Conservation (phyloP, 202 grass and related monocot genomes). For the Saccharum hybrid region DNA sequence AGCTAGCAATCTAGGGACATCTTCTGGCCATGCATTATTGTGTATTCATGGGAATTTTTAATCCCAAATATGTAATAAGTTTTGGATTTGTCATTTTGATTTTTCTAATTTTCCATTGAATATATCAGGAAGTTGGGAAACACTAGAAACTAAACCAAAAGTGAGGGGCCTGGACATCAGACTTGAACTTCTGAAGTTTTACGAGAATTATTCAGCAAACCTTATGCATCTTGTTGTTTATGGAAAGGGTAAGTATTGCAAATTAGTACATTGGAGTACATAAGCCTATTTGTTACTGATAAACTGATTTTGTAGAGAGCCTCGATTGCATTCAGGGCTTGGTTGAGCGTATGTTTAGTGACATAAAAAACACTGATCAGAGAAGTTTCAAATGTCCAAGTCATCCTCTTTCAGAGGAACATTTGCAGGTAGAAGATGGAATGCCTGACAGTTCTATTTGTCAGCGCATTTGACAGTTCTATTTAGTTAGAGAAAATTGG, state of each 20-base stretch:
- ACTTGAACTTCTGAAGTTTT: slow-evolving; percentile 82
- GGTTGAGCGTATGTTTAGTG: slow-evolving; percentile 63
- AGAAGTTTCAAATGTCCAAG: slow-evolving; percentile 67
- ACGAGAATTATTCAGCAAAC: slow-evolving; percentile 89
- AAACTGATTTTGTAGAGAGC: slow-evolving; percentile 61
- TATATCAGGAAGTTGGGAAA: slow-evolving; percentile 85
- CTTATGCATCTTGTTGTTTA: slow-evolving; percentile 86
- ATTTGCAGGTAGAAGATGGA: slow-evolving; percentile 65
- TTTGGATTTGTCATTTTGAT: slow-evolving; percentile 15
- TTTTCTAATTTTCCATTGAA: slow-evolving; percentile 23
- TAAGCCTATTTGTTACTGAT: slow-evolving; percentile 42
- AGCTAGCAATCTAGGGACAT: not conserved
- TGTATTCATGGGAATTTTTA: not conserved
- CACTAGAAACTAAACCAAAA: slow-evolving; percentile 83
- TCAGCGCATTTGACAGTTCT: not conserved
- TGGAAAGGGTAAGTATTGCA: slow-evolving; percentile 64
- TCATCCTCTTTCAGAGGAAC: slow-evolving; percentile 56
- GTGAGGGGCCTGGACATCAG: slow-evolving; percentile 83
- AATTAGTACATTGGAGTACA: slow-evolving; percentile 14
- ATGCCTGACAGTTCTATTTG: slow-evolving; percentile 21
- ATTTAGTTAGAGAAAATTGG: slow-evolving; percentile 22
- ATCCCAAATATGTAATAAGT: slow-evolving; percentile 38
- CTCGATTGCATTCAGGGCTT: slow-evolving; percentile 71
- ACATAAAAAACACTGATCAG: slow-evolving; percentile 54
- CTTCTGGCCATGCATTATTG: not conserved